A percentile compares a stretch with the other conserved stretches of the same genome.
Evolutionary conservation across 2,329 filamentous ascomycete species (phyloP).

Genomic region (Phaeosphaeriaceae sp.): DNA sequence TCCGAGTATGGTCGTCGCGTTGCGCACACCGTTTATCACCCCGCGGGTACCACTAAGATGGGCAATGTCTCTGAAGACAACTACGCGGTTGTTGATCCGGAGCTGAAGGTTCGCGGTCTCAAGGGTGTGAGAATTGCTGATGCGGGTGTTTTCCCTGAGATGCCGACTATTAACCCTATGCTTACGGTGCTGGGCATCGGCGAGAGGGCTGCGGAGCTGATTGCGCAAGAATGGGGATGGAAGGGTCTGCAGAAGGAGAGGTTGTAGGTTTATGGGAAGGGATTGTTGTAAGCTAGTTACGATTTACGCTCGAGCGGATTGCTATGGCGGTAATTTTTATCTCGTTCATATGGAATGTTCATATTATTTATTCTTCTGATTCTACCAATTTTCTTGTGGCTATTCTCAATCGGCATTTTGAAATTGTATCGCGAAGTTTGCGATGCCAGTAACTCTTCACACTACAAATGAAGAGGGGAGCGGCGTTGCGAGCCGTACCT

Average conservation of each 20-base stretch:
- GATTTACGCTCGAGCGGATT: too few species aligned
- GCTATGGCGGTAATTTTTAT: too few species aligned
- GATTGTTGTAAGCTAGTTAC: too few species aligned
- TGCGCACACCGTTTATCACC: slow-evolving; percentile 90
- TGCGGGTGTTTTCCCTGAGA: slow-evolving; percentile 86
- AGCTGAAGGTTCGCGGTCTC: slow-evolving; percentile 74
- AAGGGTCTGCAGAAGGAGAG: slow-evolving; percentile 61
- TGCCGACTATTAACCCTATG: slow-evolving; percentile 89
- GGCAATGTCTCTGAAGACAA: slow-evolving; percentile 72
- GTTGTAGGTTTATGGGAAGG: slow-evolving; percentile 58
- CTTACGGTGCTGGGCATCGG: slow-evolving; percentile 84
- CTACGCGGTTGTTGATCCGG: slow-evolving; percentile 79
- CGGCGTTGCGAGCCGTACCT: too few species aligned
- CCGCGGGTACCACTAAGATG: slow-evolving; percentile 90
- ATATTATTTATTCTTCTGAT: too few species aligned
- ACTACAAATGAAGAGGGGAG: too few species aligned
- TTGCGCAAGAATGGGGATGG: slow-evolving; percentile 76
- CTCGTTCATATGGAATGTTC: too few species aligned
- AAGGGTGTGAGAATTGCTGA: slow-evolving; percentile 80
- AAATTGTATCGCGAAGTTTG: too few species aligned
- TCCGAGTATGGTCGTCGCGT: slow-evolving; percentile 80
- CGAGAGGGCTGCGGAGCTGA: slow-evolving; percentile 83
- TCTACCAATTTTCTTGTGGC: too few species aligned
- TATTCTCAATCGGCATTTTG: too few species aligned
- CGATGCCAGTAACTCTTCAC: too few species aligned